Evolutionary conservation across 306 rosid genomes (phyloP).

Genomic region (Psophocarpus tetragonolobus): DNA sequence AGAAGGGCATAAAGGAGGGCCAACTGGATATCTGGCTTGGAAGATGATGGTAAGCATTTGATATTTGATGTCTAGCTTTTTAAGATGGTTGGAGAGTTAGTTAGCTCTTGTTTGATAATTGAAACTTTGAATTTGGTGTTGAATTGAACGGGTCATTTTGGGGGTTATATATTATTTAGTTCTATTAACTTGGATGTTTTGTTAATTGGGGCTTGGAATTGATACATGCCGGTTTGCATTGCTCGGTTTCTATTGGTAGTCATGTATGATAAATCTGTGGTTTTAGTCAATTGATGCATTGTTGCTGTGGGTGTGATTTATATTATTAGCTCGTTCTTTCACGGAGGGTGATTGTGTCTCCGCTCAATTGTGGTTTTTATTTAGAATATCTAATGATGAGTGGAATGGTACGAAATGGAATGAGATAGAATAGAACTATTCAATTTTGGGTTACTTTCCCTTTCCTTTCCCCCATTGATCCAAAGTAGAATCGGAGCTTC

Average conservation of each 20-base stretch:
- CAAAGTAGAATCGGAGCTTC: slow-evolving; percentile 8
- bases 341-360: neutral
- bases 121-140: slow-evolving; percentile 14
- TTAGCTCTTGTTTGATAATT: slow-evolving; percentile 18
- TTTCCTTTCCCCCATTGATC: neutral
- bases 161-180: neutral
- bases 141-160: neutral
- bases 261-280: slow-evolving; percentile 10
- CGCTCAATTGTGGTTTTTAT: neutral
- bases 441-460: neutral
- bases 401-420: neutral
- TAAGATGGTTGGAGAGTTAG: neutral
- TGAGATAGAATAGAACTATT: neutral
- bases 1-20: slow-evolving; percentile 82
- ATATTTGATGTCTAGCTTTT: neutral
- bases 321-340: neutral
- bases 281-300: slow-evolving; percentile 19
- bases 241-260: neutral
- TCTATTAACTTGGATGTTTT: slow-evolving; percentile 15
- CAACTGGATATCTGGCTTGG: slow-evolving; percentile 98
- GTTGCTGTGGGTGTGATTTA: slow-evolving; percentile 15
- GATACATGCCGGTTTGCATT: neutral
- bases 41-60: slow-evolving; percentile 84
- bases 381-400: neutral
- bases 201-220: neutral